phyloP scores from a whole-genome alignment of 2,329 filamentous ascomycete species.

The Epichloe hybrida region DNA sequence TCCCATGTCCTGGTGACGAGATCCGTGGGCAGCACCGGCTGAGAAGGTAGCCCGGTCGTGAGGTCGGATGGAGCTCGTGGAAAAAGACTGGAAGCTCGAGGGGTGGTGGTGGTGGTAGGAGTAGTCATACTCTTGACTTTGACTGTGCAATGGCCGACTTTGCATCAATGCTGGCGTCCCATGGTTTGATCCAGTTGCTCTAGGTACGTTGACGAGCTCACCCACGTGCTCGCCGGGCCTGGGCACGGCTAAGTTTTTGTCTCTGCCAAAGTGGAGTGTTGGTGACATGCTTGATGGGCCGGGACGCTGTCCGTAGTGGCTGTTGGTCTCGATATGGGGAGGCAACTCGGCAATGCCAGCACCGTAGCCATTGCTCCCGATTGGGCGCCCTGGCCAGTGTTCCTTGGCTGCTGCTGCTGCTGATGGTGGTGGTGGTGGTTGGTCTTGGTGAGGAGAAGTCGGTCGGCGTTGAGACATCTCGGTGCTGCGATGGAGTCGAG shows the following conservation, averaged over 20 bases:
- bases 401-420: constrained; percentile 18
- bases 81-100: constrained; percentile 31
- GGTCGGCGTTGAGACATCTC: constrained; percentile 18
- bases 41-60: constrained; percentile 33
- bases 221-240: constrained; percentile 13
- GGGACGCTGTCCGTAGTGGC: constrained; percentile 22
- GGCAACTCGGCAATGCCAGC: constrained; percentile 13
- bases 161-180: background rate
- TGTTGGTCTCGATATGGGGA: constrained; percentile 18
- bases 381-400: background rate
- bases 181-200: background rate
- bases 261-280: constrained; percentile 24
- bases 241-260: constrained; percentile 17
- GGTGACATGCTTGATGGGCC: constrained; percentile 28
- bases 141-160: constrained; percentile 16
- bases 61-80: constrained; percentile 27
- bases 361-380: constrained; percentile 19
- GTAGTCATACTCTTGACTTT: constrained; percentile 22
- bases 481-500: constrained; percentile 30
- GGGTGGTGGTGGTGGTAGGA: constrained; percentile 27
- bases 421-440: constrained; percentile 8
- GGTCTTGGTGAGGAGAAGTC: constrained; percentile 21
- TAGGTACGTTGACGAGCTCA: background rate
- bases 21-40: constrained; percentile 22
- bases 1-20: constrained; percentile 29